Conservation (phyloP, 2,329 filamentous ascomycete genomes). For the Fusarium sarcochroum region DNA sequence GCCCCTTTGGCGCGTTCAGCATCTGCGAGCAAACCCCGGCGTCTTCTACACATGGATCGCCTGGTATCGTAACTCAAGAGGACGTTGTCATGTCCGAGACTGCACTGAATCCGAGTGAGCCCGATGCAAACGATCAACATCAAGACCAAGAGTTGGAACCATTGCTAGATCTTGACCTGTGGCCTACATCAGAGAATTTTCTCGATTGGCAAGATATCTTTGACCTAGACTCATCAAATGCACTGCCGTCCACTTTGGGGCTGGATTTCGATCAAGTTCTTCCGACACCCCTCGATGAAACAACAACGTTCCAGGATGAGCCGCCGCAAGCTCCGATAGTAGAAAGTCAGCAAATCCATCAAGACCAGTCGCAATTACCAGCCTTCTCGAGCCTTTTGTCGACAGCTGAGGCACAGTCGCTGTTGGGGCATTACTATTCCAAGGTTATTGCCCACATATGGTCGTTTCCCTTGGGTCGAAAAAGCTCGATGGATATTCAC, state of each 20-base stretch:
- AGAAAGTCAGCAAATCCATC: not conserved
- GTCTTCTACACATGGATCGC: not conserved
- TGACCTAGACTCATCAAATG: constrained; percentile 6
- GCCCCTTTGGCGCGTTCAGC: constrained; percentile 9
- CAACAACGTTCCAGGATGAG: not conserved
- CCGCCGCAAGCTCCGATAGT: not conserved
- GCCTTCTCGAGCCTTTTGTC: not conserved
- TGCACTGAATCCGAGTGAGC: not conserved
- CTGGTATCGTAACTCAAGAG: not conserved
- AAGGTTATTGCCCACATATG: not conserved
- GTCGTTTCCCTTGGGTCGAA: not conserved
- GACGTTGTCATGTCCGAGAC: not conserved
- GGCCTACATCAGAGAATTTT: not conserved
- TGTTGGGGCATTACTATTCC: not conserved
- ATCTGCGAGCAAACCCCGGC: not conserved
- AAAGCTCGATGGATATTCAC: not conserved
- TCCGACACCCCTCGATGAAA: not conserved
- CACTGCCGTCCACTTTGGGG: not conserved
- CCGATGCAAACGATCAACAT: not conserved
- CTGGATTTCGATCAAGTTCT: not conserved
- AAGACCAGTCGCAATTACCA: not conserved
- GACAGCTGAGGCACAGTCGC: not conserved
- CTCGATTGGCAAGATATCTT: constrained; percentile 24
- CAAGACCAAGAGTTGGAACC: not conserved
- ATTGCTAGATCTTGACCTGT: not conserved